phyloP scores from a whole-genome alignment of 768 basidiomycete genomes.

The Kwoniella botswanensis region DNA sequence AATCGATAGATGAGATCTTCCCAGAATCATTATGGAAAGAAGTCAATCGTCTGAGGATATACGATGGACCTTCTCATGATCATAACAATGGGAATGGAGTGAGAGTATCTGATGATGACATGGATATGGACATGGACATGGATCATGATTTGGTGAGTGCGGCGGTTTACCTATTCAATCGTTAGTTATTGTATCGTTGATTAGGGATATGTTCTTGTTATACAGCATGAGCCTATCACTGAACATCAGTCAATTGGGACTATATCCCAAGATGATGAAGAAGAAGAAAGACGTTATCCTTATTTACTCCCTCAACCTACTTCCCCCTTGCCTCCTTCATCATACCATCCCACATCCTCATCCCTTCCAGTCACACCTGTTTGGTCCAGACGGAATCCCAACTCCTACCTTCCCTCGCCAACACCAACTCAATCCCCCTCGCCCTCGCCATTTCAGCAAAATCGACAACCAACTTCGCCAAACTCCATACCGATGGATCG shows the following conservation, averaged over 20 bases:
- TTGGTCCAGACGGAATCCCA: background rate
- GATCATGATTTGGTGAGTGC: constrained; percentile 13
- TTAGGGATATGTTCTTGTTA: background rate
- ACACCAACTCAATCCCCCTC: background rate
- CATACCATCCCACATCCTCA: background rate
- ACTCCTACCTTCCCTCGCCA: background rate
- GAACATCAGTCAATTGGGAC: background rate
- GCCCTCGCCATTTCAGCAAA: background rate
- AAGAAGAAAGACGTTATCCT: constrained; percentile 15
- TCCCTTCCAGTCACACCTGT: background rate
- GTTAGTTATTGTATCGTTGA: background rate
- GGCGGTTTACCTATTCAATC: background rate
- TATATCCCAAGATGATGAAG: background rate
- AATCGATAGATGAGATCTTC: background rate
- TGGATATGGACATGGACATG: constrained; percentile 28
- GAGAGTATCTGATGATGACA: background rate
- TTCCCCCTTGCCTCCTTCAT: background rate
- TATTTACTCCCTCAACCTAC: constrained; percentile 16
- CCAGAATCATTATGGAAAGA: constrained; percentile 10
- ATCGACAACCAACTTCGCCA: background rate
- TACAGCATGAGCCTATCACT: background rate
- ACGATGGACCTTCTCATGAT: background rate
- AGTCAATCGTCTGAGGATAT: background rate
- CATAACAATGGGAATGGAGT: constrained; percentile 1
- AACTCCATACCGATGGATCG: constrained; percentile 1